These are phyloP conservation scores for Fimicolochytrium jonesii DNA, from an alignment of 192 early-diverging fungal genomes.

Conservation along the genomic window DNA sequence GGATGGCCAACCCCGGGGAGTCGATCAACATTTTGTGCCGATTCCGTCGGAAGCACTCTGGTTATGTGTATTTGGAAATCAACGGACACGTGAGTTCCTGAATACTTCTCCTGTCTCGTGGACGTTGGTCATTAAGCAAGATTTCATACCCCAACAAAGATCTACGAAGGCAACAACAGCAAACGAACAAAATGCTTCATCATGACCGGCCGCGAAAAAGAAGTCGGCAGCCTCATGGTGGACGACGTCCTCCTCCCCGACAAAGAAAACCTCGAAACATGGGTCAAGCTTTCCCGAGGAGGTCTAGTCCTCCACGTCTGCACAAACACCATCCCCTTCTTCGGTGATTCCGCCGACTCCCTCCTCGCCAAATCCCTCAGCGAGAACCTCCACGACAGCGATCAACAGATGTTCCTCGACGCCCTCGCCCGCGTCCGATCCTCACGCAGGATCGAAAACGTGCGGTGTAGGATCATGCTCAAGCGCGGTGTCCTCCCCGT, in stretches of 20 bases:
- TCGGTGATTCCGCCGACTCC: slow-evolving; percentile 18
- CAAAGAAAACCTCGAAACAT: slow-evolving; percentile 42
- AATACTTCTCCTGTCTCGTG: too few relatives aligned
- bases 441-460: neutral
- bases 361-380: slow-evolving; percentile 1
- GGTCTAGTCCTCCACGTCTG: slow-evolving; percentile 47
- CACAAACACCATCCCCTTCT: neutral
- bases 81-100: slow-evolving; percentile 48
- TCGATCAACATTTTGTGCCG: slow-evolving; percentile 60
- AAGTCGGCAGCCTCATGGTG: slow-evolving; percentile 37
- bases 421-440: neutral
- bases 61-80: slow-evolving; percentile 64
- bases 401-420: slow-evolving; percentile 1
- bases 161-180: slow-evolving; percentile 48
- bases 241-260: slow-evolving; percentile 27
- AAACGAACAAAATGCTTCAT: slow-evolving; percentile 69
- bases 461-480: slow-evolving; percentile 6
- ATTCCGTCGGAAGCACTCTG: slow-evolving; percentile 50
- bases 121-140: neutral
- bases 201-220: slow-evolving; percentile 52
- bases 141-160: slow-evolving; percentile 33
- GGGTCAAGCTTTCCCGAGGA: slow-evolving; percentile 57
- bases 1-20: slow-evolving; percentile 41
- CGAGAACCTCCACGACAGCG: slow-evolving; percentile 5
- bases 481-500: slow-evolving; percentile 3